Conservation (phyloP, 164 flowering plant species). For the Chimonanthus praecox region DNA sequence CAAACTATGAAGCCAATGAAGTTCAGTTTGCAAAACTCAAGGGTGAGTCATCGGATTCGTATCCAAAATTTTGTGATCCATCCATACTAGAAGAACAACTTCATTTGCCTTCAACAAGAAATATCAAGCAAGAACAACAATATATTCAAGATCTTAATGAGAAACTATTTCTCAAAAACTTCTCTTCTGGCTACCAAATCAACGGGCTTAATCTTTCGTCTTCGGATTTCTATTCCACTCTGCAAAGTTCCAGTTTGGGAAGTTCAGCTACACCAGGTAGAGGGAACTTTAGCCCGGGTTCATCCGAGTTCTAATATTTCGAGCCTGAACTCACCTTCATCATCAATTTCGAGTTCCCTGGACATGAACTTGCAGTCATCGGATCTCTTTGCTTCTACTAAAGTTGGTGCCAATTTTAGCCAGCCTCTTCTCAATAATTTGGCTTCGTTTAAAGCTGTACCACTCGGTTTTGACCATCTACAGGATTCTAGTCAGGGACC, state of each 20-base stretch:
- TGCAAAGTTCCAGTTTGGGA: constrained; percentile 20
- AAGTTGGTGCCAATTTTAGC: constrained; percentile 27
- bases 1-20: constrained; percentile 23
- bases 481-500: constrained; percentile 32
- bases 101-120: constrained; percentile 17
- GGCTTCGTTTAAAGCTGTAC: constrained; percentile 16
- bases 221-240: constrained; percentile 15
- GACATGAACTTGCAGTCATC: constrained; percentile 51
- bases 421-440: constrained; percentile 24
- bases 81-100: constrained; percentile 9
- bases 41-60: constrained; percentile 30
- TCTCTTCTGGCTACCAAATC: constrained; percentile 27
- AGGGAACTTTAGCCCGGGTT: constrained; percentile 45
- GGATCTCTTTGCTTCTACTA: constrained; percentile 47
- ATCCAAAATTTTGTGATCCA: constrained; percentile 25
- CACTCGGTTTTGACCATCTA: constrained; percentile 34
- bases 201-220: constrained; percentile 19
- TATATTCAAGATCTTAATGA: constrained; percentile 29
- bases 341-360: constrained; percentile 24
- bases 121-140: constrained; percentile 18
- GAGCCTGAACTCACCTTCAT: constrained; percentile 20
- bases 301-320: constrained; percentile 59
- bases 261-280: constrained; percentile 15
- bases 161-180: constrained; percentile 31
- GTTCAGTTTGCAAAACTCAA: constrained; percentile 33